These are phyloP conservation scores for Peronospora destructor DNA, from an alignment of 352 stramenopile genomes.

Conservation along the genomic window DNA sequence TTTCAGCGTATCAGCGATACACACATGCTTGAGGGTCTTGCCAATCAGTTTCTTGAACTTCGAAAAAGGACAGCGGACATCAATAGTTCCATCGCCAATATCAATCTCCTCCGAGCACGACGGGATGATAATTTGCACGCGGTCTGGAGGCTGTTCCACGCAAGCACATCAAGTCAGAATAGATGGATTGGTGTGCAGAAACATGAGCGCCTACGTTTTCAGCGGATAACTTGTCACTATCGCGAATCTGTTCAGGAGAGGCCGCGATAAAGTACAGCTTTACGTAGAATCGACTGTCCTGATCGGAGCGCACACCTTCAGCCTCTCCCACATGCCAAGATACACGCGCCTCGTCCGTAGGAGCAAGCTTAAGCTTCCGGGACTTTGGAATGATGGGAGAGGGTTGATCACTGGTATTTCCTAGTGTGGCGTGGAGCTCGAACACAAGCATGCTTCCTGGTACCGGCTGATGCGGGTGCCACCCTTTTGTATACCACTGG, in stretches of 20 bases:
- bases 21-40: conserved; percentile 56
- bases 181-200: conserved; percentile 1
- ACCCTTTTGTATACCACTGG: conserved; percentile 64
- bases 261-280: conserved; percentile 68
- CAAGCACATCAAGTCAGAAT: conserved; percentile 2
- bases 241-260: conserved; percentile 64
- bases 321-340: conserved; percentile 10
- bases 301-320: neutral
- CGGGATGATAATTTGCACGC: conserved; percentile 59
- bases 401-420: conserved; percentile 1
- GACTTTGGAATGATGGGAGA: conserved; percentile 12
- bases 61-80: conserved; percentile 54
- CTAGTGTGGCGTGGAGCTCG: conserved; percentile 45
- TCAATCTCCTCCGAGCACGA: conserved; percentile 60
- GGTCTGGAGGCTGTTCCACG: conserved; percentile 43
- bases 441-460: conserved; percentile 73
- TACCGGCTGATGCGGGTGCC: conserved; percentile 65
- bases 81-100: conserved; percentile 29
- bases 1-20: conserved; percentile 61
- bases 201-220: conserved; percentile 32
- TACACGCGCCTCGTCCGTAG: conserved; percentile 1
- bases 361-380: conserved; percentile 12
- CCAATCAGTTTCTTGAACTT: conserved; percentile 67
- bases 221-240: conserved; percentile 42
- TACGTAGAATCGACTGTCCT: conserved; percentile 46